Conservation (phyloP, 2,329 filamentous ascomycete species). For the Seiridium cupressi region DNA sequence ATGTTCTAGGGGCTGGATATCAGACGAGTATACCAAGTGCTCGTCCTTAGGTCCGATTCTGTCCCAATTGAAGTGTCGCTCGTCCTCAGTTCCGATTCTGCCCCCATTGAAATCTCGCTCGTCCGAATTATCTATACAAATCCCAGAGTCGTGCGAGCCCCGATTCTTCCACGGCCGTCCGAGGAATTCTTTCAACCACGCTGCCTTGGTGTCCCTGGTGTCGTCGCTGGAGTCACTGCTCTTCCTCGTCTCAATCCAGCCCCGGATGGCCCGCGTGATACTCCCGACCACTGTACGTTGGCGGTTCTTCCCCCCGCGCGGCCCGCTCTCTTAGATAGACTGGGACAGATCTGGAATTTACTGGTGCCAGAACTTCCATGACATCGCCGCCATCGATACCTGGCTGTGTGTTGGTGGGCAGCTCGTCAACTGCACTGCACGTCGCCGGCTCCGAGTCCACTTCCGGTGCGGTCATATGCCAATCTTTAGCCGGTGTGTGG, state of each 20-base stretch:
- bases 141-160: too few species aligned
- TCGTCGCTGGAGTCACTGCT: too few species aligned
- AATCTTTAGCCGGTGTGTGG: neutral
- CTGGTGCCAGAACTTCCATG: neutral
- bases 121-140: too few species aligned
- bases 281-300: neutral
- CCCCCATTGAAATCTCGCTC: too few species aligned
- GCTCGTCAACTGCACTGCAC: too few species aligned
- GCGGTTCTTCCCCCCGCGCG: neutral
- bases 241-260: neutral
- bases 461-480: neutral
- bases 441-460: neutral
- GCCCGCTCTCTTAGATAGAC: neutral
- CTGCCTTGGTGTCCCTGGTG: too few species aligned
- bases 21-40: neutral
- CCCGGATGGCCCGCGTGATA: neutral
- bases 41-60: conserved; percentile 4
- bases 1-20: neutral
- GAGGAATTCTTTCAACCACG: too few species aligned
- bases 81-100: too few species aligned
- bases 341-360: neutral
- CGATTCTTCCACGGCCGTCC: too few species aligned
- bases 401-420: neutral
- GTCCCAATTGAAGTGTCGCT: neutral
- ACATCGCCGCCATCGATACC: neutral